Conservation (phyloP, 2,329 filamentous ascomycete species). For the Polychaeton citri region DNA sequence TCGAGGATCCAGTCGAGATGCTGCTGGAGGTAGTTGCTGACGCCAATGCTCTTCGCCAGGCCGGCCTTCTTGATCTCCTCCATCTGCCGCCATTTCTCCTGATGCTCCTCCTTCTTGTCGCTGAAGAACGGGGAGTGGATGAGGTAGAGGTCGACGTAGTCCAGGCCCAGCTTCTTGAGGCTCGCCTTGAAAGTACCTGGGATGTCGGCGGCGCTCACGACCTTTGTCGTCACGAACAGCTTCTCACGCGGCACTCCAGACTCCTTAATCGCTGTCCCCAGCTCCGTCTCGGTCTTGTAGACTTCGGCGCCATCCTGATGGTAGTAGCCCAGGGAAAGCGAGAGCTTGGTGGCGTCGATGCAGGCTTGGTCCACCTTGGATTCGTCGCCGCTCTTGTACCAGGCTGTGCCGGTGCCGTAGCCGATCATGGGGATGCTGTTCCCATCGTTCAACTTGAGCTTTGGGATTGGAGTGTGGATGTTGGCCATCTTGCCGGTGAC, state of each 20-base stretch:
- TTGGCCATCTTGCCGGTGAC: constrained; percentile 7
- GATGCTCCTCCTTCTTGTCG: constrained; percentile 39
- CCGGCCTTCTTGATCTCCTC: constrained; percentile 44
- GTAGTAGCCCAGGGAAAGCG: constrained; percentile 55
- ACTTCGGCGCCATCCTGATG: constrained; percentile 64
- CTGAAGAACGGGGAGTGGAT: constrained; percentile 50
- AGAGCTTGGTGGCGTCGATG: constrained; percentile 44
- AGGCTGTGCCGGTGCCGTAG: constrained; percentile 62
- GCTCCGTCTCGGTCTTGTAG: constrained; percentile 39
- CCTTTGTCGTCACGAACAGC: constrained; percentile 44
- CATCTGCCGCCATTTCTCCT: constrained; percentile 47
- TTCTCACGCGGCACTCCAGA: constrained; percentile 32
- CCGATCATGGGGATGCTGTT: constrained; percentile 58
- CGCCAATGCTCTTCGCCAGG: constrained; percentile 47
- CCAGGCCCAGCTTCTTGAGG: constrained; percentile 45
- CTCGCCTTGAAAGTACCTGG: constrained; percentile 41
- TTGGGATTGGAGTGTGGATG: constrained; percentile 37
- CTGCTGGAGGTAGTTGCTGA: constrained; percentile 45
- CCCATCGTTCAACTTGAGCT: constrained; percentile 60
- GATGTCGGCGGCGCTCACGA: constrained; percentile 42
- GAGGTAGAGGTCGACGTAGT: constrained; percentile 52
- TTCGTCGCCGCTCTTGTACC: constrained; percentile 40
- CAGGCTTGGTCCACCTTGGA: constrained; percentile 42
- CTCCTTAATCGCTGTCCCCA: constrained; percentile 32
- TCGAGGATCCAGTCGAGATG: constrained; percentile 43